phyloP scores from a whole-genome alignment of 768 basidiomycete genomes.

The Auricularia sp. region DNA sequence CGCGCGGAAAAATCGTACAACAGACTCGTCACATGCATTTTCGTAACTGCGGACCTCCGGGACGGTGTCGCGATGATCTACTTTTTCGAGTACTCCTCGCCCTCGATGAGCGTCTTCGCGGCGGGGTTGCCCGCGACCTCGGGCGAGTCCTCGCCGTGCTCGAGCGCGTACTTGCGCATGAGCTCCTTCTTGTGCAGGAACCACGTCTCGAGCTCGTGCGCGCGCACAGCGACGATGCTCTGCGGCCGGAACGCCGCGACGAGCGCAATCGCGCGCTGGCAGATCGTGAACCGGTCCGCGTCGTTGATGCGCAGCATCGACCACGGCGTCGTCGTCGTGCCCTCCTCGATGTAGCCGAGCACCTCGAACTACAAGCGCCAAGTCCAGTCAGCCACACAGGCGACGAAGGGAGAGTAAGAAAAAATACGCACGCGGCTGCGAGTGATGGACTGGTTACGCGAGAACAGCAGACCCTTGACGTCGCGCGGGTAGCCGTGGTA shows the following conservation, averaged over 20 bases:
- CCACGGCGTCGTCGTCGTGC: conserved; percentile 73
- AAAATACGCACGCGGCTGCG: conserved; percentile 29
- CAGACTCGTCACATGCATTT: too few species aligned
- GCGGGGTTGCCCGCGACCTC: conserved; percentile 4
- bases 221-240: conserved; percentile 13
- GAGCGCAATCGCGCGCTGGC: conserved; percentile 18
- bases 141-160: conserved; percentile 11
- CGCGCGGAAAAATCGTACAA: too few species aligned
- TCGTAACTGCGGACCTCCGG: too few species aligned
- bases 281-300: conserved; percentile 21
- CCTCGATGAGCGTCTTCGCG: background rate
- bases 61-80: background rate
- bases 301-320: conserved; percentile 13
- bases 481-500: conserved; percentile 78
- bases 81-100: background rate
- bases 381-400: background rate
- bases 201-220: conserved; percentile 9
- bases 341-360: conserved; percentile 13
- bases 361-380: conserved; percentile 17
- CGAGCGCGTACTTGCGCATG: conserved; percentile 10
- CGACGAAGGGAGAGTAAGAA: conserved; percentile 30
- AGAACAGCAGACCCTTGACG: conserved; percentile 54
- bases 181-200: conserved; percentile 11
- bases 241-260: conserved; percentile 14
- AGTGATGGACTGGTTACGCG: conserved; percentile 21